These are phyloP conservation scores for Yarrowia sp. DNA, from an alignment of 805 yeast species.

Conservation along the genomic window DNA sequence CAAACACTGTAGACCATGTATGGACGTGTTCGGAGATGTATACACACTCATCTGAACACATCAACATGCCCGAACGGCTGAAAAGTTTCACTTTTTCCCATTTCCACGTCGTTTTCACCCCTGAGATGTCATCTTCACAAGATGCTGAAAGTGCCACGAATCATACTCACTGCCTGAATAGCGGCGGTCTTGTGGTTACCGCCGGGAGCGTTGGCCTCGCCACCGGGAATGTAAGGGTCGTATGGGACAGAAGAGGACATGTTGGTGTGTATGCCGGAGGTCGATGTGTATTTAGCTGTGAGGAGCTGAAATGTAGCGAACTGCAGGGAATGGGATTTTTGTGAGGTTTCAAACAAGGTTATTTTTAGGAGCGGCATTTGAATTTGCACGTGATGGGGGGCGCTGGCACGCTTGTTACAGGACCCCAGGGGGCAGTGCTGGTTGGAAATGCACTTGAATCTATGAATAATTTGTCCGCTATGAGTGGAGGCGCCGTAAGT, in stretches of 20 bases:
- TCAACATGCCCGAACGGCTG: no score
- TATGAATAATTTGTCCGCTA: no score
- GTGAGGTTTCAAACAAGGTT: conserved; percentile 22
- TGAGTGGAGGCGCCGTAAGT: no score
- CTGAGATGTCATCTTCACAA: neutral
- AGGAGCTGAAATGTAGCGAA: conserved; percentile 1
- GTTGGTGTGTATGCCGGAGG: neutral
- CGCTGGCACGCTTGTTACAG: neutral
- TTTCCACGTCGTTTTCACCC: no score
- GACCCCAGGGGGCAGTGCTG: neutral
- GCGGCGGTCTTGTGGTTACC: conserved; percentile 61
- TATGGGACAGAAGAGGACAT: conserved; percentile 83
- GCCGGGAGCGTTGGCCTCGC: conserved; percentile 76
- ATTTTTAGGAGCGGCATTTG: conserved; percentile 24
- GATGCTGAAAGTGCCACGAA: neutral
- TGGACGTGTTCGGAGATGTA: no score
- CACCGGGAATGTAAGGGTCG: conserved; percentile 77
- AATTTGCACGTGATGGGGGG: conserved; percentile 19
- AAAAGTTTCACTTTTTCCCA: neutral
- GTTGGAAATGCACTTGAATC: neutral
- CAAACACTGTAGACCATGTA: neutral
- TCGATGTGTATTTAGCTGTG: neutral
- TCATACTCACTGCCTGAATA: conserved; percentile 66
- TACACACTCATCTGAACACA: neutral
- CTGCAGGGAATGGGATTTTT: conserved; percentile 16